phyloP scores from a whole-genome alignment of 1,284 basidiomycete genomes.

The Papiliotrema fonsecae region DNA sequence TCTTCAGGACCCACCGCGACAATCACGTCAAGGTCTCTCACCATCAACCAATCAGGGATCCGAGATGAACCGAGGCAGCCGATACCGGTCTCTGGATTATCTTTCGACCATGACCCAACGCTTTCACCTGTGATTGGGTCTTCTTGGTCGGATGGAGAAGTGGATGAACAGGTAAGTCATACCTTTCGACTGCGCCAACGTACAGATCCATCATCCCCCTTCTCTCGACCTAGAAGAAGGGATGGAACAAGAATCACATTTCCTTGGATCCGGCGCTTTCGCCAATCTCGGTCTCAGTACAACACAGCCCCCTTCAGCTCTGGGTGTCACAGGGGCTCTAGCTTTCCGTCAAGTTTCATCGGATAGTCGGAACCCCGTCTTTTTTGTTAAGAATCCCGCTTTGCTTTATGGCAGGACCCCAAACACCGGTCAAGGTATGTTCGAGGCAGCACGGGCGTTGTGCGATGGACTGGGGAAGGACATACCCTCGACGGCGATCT shows the following conservation, averaged over 20 bases:
- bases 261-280: conserved; percentile 26
- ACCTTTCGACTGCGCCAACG: background rate
- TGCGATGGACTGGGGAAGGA: conserved; percentile 9
- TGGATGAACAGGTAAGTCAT: background rate
- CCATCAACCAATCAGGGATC: background rate
- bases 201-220: conserved; percentile 3
- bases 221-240: conserved; percentile 18
- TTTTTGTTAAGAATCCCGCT: conserved; percentile 33
- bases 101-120: background rate
- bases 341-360: conserved; percentile 35
- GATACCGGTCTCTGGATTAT: background rate
- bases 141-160: background rate
- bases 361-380: conserved; percentile 25
- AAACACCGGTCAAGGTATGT: conserved; percentile 17
- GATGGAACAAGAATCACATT: conserved; percentile 29
- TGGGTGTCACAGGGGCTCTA: conserved; percentile 5
- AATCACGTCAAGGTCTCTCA: background rate
- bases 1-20: too few species aligned
- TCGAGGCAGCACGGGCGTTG: conserved; percentile 10
- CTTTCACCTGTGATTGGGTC: background rate
- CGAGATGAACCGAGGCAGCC: background rate
- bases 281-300: conserved; percentile 15
- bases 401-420: conserved; percentile 31
- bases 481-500: conserved; percentile 7
- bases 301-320: conserved; percentile 3